phyloP scores from a whole-genome alignment of 1,139 yeast genomes.

The Saccharomyces hybrid region DNA sequence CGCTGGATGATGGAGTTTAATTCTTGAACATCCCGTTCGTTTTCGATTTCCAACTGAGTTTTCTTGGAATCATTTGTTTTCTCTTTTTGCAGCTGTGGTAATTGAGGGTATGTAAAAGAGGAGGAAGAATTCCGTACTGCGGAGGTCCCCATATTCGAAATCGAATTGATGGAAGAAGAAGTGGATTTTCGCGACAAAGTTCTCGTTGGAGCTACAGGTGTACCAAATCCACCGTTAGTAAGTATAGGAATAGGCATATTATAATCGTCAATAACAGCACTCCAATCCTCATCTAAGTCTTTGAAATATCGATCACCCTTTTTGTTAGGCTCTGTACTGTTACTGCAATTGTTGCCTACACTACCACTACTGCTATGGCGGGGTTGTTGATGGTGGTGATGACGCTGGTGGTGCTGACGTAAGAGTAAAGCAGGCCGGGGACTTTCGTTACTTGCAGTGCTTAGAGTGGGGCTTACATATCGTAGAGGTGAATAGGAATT shows the following conservation, averaged over 20 bases:
- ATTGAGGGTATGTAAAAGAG: constrained; percentile 27
- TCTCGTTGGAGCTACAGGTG: constrained; percentile 3
- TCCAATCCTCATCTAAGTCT: constrained; percentile 89
- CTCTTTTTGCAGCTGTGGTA: constrained; percentile 26
- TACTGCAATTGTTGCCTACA: constrained; percentile 7
- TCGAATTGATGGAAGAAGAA: constrained; percentile 11
- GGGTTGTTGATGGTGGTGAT: constrained; percentile 12
- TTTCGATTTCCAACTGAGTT: constrained; percentile 25
- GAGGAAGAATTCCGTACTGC: constrained; percentile 12
- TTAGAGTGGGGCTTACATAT: constrained; percentile 16
- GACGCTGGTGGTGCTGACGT: constrained; percentile 3
- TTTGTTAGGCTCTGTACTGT: constrained; percentile 14
- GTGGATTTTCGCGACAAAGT: constrained; percentile 8
- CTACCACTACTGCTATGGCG: constrained; percentile 12
- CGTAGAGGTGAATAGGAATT: constrained; percentile 24
- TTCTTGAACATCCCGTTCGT: constrained; percentile 43
- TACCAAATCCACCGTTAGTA: constrained; percentile 29
- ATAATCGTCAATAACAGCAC: constrained; percentile 59
- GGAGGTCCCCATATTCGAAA: constrained; percentile 12
- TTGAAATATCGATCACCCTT: constrained; percentile 36
- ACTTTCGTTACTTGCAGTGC: constrained; percentile 12
- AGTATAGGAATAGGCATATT: constrained; percentile 37
- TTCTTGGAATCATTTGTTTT: constrained; percentile 24
- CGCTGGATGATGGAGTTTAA: constrained; percentile 54
- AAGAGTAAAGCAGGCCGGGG: constrained; percentile 12